Conservation (phyloP, 2,329 filamentous ascomycete genomes). For the Lachnellula suecica region DNA sequence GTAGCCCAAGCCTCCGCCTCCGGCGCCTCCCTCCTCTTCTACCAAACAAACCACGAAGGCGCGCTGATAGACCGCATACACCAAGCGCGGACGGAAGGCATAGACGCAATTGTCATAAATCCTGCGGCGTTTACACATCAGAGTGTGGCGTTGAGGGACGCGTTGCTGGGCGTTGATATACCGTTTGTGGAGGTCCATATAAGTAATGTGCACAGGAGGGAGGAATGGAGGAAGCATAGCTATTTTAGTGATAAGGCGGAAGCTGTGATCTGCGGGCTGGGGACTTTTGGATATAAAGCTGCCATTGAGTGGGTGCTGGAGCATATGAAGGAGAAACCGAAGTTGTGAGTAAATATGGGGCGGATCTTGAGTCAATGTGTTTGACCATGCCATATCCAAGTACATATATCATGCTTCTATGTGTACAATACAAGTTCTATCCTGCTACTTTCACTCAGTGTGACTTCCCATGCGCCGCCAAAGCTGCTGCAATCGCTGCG, state of each 20-base stretch:
- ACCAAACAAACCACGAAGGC: conserved; percentile 80
- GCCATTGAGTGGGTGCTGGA: conserved; percentile 53
- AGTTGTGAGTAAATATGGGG: conserved; percentile 13
- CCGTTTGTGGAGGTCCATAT: conserved; percentile 80
- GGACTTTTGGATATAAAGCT: conserved; percentile 59
- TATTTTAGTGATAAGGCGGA: conserved; percentile 75
- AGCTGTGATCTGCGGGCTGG: conserved; percentile 71
- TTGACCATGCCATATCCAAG: too few relatives aligned
- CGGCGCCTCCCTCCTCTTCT: conserved; percentile 49
- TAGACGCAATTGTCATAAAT: conserved; percentile 73
- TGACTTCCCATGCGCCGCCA: conserved; percentile 11
- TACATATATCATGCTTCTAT: too few relatives aligned
- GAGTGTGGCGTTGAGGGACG: conserved; percentile 73
- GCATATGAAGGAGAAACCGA: conserved; percentile 43
- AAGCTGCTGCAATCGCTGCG: conserved; percentile 17
- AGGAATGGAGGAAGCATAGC: conserved; percentile 67
- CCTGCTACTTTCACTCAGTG: background rate
- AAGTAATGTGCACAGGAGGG: conserved; percentile 71
- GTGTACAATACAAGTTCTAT: background rate
- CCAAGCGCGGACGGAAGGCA: conserved; percentile 51
- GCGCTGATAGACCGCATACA: conserved; percentile 48
- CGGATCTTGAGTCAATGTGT: too few relatives aligned
- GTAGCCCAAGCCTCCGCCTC: conserved; percentile 18
- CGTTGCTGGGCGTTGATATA: conserved; percentile 64
- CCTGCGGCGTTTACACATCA: conserved; percentile 75